phyloP scores from a whole-genome alignment of 768 basidiomycete genomes.

The Boletus subcaerulescens region DNA sequence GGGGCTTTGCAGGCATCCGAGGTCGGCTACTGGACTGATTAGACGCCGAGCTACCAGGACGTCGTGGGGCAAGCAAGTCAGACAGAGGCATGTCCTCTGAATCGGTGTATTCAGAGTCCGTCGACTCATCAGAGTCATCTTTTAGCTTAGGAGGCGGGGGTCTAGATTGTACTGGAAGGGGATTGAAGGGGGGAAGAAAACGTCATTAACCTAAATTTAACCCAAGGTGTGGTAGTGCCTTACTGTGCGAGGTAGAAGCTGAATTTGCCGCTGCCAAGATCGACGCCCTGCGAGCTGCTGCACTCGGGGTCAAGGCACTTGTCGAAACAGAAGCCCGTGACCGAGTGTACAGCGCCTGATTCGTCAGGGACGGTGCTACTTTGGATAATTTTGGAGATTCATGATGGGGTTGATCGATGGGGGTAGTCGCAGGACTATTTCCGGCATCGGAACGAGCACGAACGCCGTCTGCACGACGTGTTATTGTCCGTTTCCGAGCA shows the following conservation, averaged over 20 bases:
- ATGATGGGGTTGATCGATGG: neutral
- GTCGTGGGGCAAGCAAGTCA: conserved; percentile 53
- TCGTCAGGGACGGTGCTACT: conserved; percentile 31
- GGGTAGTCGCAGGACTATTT: conserved; percentile 8
- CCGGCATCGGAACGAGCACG: conserved; percentile 19
- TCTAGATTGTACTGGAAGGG: conserved; percentile 4
- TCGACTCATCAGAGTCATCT: conserved; percentile 24
- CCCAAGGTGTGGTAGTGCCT: conserved; percentile 9
- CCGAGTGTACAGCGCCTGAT: conserved; percentile 20
- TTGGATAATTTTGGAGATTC: conserved; percentile 13
- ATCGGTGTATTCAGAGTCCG: conserved; percentile 38
- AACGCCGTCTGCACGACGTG: conserved; percentile 13
- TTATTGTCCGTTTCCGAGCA: conserved; percentile 34
- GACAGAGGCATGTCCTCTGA: conserved; percentile 67
- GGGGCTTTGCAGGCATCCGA: conserved; percentile 41
- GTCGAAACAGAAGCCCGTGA: conserved; percentile 56
- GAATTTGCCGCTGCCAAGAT: conserved; percentile 34
- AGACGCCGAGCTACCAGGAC: conserved; percentile 62
- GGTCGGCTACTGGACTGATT: conserved; percentile 24
- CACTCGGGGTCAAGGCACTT: conserved; percentile 52
- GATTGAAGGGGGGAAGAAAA: neutral
- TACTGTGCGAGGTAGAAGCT: conserved; percentile 27
- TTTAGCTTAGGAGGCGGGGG: conserved; percentile 1
- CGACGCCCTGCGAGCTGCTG: conserved; percentile 52
- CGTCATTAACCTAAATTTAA: neutral